These are phyloP conservation scores for Phytophthora cactorum DNA, from an alignment of 352 stramenopile species.

Conservation along the genomic window DNA sequence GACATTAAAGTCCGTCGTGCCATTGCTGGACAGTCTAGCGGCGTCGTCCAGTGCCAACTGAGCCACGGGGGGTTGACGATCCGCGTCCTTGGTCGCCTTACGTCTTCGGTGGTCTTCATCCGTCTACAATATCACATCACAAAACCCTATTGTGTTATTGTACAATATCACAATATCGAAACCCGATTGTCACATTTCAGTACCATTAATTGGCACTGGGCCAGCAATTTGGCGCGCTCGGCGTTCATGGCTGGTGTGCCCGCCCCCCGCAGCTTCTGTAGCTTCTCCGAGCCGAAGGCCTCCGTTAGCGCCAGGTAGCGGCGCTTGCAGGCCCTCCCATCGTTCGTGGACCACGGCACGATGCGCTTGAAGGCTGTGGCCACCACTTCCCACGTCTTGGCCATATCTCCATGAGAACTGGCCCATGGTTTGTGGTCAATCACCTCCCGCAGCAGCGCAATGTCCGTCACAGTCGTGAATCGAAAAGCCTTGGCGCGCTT, in stretches of 20 bases:
- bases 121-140: slow-evolving; percentile 25
- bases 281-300: slow-evolving; percentile 18
- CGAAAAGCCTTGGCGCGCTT: slow-evolving; percentile 37
- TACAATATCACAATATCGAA: slow-evolving; percentile 15
- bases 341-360: slow-evolving; percentile 30
- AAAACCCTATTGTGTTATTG: slow-evolving; percentile 12
- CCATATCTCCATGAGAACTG: slow-evolving; percentile 30
- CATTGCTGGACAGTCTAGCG: slow-evolving; percentile 11
- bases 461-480: slow-evolving; percentile 36
- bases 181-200: background rate
- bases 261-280: slow-evolving; percentile 30
- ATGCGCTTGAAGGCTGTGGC: slow-evolving; percentile 23
- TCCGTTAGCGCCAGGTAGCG: slow-evolving; percentile 33
- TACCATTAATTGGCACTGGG: slow-evolving; percentile 27
- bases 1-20: slow-evolving; percentile 1
- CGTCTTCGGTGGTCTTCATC: slow-evolving; percentile 26
- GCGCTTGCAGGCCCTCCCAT: slow-evolving; percentile 30
- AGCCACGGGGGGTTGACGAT: slow-evolving; percentile 10
- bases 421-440: slow-evolving; percentile 32
- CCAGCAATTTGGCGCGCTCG: slow-evolving; percentile 26
- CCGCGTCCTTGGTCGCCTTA: slow-evolving; percentile 15
- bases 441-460: slow-evolving; percentile 31
- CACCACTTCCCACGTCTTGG: slow-evolving; percentile 29
- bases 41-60: slow-evolving; percentile 26
- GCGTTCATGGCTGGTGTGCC: slow-evolving; percentile 30